Evolutionary conservation across 2,329 filamentous ascomycete genomes (phyloP), one percentile per base, ranked within the genome.

Genomic region (Huntiella moniliformis): DNA sequence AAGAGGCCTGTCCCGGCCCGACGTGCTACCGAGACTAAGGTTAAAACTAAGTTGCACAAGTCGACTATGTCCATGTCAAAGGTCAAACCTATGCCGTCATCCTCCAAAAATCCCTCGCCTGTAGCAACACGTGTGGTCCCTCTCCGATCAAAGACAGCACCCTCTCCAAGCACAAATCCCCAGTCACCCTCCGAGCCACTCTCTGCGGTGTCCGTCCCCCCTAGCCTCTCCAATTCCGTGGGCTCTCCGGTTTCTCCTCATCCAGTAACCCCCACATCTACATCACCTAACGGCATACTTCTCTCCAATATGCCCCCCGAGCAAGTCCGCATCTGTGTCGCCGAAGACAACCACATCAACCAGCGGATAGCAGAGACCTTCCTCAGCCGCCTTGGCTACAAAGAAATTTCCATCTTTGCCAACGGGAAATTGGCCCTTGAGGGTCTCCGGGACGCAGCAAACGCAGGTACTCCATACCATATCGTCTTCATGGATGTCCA

Each of bases 401-500:
- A 76, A 47, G 65, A 67, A 34, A 86, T 91, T 44, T 81, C 88
- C 58, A 86, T 87, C 1, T 95, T 86, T 57, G 83, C 85, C 52
- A 92, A 96, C 57, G 88, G 88, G 0, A 71, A 81, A 51, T 84
- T 87, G 61, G 86, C 87, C 0, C 81, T 94, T 11, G 82, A 93
- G 55, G 87, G 84, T 0, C 64, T 95, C n/a, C 77, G 80, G 6
- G 66, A 73, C 43, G 81, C 79, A 51, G 80, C 81, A 3, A 68
- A 65, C 38, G 79, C 82, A 51, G 79, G 79, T 1, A 67, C 67
- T 6, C 87, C 86, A 0, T 95, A 92, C 62, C 86, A 95, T 56
- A 71, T 95, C 31, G 79, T 93, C 36, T 71, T 95, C 38, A 95
- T 95, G 87, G 87, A 95, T 58, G 85, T 93, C 3, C 86, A 94